Percentiles rank a stretch among this genome's conserved stretches.
Conservation (phyloP, 2,329 filamentous ascomycete species). For the Fusarium irregulare region DNA sequence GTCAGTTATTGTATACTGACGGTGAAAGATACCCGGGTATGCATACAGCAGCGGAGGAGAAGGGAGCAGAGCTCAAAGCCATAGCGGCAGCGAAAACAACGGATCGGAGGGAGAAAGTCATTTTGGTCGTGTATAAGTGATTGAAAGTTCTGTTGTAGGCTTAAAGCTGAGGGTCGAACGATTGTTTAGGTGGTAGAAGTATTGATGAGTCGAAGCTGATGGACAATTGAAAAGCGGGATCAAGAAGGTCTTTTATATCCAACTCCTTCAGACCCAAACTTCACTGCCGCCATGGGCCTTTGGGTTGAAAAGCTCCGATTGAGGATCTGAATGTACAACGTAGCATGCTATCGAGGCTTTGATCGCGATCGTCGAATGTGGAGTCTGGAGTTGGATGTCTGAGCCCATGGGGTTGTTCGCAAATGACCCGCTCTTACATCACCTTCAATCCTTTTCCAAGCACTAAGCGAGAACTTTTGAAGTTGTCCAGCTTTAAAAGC, state of each 20-base stretch:
- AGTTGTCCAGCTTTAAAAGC: background rate
- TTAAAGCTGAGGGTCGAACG: accelerated
- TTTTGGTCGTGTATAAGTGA: background rate
- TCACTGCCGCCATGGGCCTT: background rate
- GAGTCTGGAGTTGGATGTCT: background rate
- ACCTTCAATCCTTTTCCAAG: background rate
- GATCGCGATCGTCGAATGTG: background rate
- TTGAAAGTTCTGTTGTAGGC: accelerated
- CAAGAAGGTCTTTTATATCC: background rate
- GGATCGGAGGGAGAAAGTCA: background rate
- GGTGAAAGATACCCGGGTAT: background rate
- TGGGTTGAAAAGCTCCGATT: too few relatives aligned
- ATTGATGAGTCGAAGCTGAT: background rate
- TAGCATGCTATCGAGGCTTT: background rate
- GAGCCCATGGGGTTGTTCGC: background rate
- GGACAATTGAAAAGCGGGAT: background rate
- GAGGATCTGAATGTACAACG: background rate
- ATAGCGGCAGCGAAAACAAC: background rate
- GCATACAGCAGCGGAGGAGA: background rate
- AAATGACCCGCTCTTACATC: background rate
- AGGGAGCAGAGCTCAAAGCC: background rate
- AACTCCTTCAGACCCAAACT: background rate
- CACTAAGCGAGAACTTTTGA: background rate
- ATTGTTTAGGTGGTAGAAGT: background rate
- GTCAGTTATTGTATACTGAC: background rate